Percentiles rank a stretch among this genome's conserved stretches.
Evolutionary conservation across 2,329 filamentous ascomycete species (phyloP).

Genomic region (Aspergillus flavus): DNA sequence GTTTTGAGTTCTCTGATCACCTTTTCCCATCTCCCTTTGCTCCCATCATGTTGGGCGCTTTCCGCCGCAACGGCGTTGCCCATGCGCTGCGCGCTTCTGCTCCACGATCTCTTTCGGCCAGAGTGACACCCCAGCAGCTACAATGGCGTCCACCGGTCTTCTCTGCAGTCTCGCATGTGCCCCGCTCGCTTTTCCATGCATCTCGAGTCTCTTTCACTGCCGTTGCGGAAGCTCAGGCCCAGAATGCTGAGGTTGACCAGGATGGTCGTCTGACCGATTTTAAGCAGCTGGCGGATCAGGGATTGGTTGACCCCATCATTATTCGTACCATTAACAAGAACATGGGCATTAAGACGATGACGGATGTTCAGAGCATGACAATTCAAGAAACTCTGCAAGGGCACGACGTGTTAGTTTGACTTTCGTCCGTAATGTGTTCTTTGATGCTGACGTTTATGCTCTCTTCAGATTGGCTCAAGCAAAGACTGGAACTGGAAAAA

Average conservation of each 20-base stretch:
- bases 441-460: slow-evolving; percentile 23
- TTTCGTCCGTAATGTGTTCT: neutral
- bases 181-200: slow-evolving; percentile 35
- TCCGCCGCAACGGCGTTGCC: slow-evolving; percentile 42
- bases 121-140: slow-evolving; percentile 31
- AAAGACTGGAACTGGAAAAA: slow-evolving; percentile 96
- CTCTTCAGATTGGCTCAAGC: slow-evolving; percentile 78
- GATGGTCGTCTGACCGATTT: slow-evolving; percentile 38
- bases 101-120: slow-evolving; percentile 31
- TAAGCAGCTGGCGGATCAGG: slow-evolving; percentile 38
- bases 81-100: slow-evolving; percentile 40
- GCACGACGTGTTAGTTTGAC: slow-evolving; percentile 70
- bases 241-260: slow-evolving; percentile 18
- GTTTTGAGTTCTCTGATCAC: neutral
- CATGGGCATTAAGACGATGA: slow-evolving; percentile 84
- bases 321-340: slow-evolving; percentile 68
- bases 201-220: slow-evolving; percentile 30
- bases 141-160: slow-evolving; percentile 30
- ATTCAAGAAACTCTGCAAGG: slow-evolving; percentile 80
- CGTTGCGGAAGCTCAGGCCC: slow-evolving; percentile 27
- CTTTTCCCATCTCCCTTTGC: neutral
- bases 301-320: slow-evolving; percentile 63
- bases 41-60: slow-evolving; percentile 40
- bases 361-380: slow-evolving; percentile 83
- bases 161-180: slow-evolving; percentile 18